Evolutionary conservation across 2,329 filamentous ascomycete genomes (phyloP).

Genomic region (Fusarium sp.): DNA sequence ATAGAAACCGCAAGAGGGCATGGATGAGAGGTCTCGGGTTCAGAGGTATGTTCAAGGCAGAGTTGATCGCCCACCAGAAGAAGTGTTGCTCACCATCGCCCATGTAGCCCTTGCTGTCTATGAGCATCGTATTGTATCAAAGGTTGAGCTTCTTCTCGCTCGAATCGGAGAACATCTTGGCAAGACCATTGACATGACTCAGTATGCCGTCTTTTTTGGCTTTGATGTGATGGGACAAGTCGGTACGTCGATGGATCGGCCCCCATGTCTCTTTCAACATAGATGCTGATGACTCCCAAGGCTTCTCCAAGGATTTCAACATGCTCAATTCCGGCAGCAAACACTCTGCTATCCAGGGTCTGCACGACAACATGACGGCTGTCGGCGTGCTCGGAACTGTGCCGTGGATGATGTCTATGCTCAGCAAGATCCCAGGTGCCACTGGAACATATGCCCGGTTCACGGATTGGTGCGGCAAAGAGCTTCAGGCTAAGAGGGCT

Average conservation of each 20-base stretch:
- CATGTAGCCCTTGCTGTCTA: constrained; percentile 1
- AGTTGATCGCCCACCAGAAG: too few species aligned
- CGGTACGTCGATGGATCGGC: too few species aligned
- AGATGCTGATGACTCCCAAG: not conserved
- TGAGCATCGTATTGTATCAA: constrained; percentile 1
- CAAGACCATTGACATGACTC: not conserved
- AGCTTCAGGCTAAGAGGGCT: constrained; percentile 13
- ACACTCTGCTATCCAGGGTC: not conserved
- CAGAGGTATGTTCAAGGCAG: too few species aligned
- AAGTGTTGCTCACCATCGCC: not conserved
- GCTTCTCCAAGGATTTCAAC: constrained; percentile 6
- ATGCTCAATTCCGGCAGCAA: constrained; percentile 3
- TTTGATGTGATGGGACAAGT: constrained; percentile 16
- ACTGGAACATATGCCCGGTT: constrained; percentile 12
- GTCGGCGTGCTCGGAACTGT: constrained; percentile 4
- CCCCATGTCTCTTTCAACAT: not conserved
- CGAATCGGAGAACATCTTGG: not conserved
- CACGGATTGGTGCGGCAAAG: constrained; percentile 2
- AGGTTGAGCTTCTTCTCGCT: constrained; percentile 1
- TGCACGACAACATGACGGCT: constrained; percentile 7
- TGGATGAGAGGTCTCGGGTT: constrained; percentile 8
- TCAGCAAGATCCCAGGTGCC: constrained; percentile 10
- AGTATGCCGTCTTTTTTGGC: constrained; percentile 1
- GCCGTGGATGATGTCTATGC: constrained; percentile 10
- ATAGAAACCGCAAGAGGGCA: constrained; percentile 5